These are phyloP conservation scores for Benincasa hispida DNA, from an alignment of 306 rosid genomes.

Conservation along the genomic window DNA sequence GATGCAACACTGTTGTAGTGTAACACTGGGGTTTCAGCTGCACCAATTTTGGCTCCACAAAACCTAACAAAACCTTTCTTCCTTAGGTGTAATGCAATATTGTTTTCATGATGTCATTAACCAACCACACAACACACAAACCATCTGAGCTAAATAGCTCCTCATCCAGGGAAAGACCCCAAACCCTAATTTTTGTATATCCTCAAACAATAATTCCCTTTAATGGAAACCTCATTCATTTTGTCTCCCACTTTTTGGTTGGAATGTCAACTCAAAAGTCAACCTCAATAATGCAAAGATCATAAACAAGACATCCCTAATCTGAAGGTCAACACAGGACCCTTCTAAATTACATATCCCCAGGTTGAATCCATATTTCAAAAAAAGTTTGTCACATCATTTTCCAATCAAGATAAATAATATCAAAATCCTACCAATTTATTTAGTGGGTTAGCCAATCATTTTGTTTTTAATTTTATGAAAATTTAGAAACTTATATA, in stretches of 20 bases:
- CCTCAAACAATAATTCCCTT: neutral
- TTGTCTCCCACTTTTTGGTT: conserved; percentile 1
- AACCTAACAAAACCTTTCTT: too few relatives aligned
- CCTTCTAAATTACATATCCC: neutral
- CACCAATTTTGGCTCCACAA: too few relatives aligned
- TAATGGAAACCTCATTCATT: neutral
- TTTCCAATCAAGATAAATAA: neutral
- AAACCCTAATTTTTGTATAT: neutral
- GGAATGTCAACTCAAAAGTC: neutral
- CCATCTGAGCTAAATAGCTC: neutral
- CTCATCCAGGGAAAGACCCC: neutral
- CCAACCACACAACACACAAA: too few relatives aligned
- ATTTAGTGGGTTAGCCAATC: neutral
- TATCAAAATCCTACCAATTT: neutral
- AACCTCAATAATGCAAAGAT: neutral
- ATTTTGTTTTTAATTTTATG: too few relatives aligned
- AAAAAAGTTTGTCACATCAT: neutral
- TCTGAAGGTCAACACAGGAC: neutral
- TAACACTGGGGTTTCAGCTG: too few relatives aligned
- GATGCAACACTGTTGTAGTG: too few relatives aligned
- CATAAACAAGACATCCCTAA: neutral
- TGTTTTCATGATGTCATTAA: too few relatives aligned
- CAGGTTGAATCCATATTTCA: neutral
- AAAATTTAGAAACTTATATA: too few relatives aligned
- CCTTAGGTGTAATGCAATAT: too few relatives aligned